phyloP scores from a whole-genome alignment of 2,329 filamentous ascomycete species.

The Scedosporium boydii region DNA sequence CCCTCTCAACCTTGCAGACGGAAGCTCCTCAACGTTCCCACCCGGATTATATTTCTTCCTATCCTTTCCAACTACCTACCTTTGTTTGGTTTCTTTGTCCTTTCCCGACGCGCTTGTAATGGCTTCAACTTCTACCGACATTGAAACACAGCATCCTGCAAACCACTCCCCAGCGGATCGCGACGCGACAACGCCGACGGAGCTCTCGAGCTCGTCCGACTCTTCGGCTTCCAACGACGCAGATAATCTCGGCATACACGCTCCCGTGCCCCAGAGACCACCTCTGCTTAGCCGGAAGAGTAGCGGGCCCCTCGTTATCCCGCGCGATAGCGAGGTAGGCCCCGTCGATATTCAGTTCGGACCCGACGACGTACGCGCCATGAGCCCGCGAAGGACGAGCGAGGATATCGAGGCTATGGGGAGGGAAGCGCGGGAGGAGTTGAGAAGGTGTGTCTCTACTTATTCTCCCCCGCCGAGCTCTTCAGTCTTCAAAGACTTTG shows the following conservation, averaged over 20 bases:
- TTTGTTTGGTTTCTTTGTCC: not conserved
- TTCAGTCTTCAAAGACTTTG: not conserved
- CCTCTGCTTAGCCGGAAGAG: conserved; percentile 64
- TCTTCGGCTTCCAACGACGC: conserved; percentile 23
- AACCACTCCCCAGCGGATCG: not conserved
- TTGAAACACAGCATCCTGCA: not conserved
- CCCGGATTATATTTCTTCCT: no score
- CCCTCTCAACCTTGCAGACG: not conserved
- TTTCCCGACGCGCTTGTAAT: not conserved
- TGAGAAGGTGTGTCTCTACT: conserved; percentile 40
- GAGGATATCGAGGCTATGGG: conserved; percentile 85
- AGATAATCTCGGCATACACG: conserved; percentile 32
- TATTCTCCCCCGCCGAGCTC: not conserved
- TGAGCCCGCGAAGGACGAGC: conserved; percentile 87
- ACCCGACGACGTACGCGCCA: conserved; percentile 27
- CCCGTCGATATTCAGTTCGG: conserved; percentile 68
- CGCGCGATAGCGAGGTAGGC: conserved; percentile 66
- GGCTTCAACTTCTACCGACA: not conserved
- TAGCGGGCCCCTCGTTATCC: conserved; percentile 75
- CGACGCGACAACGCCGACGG: not conserved
- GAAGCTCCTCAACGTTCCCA: no score
- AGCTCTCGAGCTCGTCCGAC: conserved; percentile 2
- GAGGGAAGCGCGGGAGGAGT: conserved; percentile 64
- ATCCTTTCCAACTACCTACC: not conserved
- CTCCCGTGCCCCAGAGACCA: conserved; percentile 50